phyloP scores from a whole-genome alignment of 2,329 filamentous ascomycete genomes.

The Taxawa tesnikishii region DNA sequence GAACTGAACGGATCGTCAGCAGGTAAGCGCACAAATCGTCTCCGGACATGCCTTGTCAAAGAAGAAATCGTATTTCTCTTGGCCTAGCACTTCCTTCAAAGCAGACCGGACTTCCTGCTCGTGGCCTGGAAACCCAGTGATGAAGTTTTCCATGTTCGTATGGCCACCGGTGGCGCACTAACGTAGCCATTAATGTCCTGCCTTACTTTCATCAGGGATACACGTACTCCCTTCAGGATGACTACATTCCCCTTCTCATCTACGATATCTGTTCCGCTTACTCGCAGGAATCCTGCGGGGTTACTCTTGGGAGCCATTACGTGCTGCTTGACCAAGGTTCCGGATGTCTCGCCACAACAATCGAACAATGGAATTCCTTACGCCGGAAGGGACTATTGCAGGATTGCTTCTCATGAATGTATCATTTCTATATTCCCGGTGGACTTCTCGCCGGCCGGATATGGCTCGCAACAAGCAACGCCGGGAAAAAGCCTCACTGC shows the following conservation, averaged over 20 bases:
- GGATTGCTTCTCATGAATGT: too few species aligned
- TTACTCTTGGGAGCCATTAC: neutral
- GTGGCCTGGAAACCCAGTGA: constrained; percentile 45
- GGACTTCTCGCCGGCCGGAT: too few species aligned
- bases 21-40: neutral
- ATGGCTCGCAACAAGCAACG: too few species aligned
- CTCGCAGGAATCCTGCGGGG: constrained; percentile 22
- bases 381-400: too few species aligned
- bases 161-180: constrained; percentile 8
- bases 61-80: constrained; percentile 44
- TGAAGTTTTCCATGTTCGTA: constrained; percentile 44
- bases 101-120: constrained; percentile 42
- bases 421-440: too few species aligned
- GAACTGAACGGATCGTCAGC: constrained; percentile 25
- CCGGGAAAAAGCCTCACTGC: too few species aligned
- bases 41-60: constrained; percentile 25
- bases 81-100: constrained; percentile 38
- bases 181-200: too few species aligned
- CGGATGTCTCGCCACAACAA: too few species aligned
- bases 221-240: constrained; percentile 33
- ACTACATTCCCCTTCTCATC: constrained; percentile 30
- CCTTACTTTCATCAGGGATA: too few species aligned
- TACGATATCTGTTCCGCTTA: constrained; percentile 31
- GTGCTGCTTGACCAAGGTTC: too few species aligned
- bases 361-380: too few species aligned